phyloP scores from a whole-genome alignment of 805 yeast genomes.

The Jamesozyma hellenica region DNA sequence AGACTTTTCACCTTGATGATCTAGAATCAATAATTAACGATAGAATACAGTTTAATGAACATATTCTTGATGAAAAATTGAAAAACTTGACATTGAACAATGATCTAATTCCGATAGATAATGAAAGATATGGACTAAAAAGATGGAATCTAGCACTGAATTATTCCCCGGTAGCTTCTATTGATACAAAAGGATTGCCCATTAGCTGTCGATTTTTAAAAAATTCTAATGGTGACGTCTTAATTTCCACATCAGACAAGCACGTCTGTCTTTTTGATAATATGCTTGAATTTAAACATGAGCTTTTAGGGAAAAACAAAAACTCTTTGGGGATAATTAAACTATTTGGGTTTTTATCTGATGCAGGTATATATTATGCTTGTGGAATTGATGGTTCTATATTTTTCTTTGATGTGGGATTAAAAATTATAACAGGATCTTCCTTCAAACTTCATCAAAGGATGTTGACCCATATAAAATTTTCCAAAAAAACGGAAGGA shows the following conservation, averaged over 20 bases:
- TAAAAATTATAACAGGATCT: neutral
- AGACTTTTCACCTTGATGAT: constrained; percentile 7
- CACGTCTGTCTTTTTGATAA: constrained; percentile 5
- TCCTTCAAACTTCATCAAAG: constrained; percentile 31
- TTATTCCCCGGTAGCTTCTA: constrained; percentile 1
- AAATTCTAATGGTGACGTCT: constrained; percentile 2
- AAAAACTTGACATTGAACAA: constrained; percentile 8
- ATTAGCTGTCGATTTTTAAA: constrained; percentile 1
- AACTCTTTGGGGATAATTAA: constrained; percentile 12
- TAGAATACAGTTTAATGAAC: constrained; percentile 20
- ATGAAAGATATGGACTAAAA: constrained; percentile 5
- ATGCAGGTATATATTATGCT: constrained; percentile 8
- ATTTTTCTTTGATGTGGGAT: constrained; percentile 6
- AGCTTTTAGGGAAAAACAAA: neutral
- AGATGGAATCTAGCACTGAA: constrained; percentile 16
- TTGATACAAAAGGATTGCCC: neutral
- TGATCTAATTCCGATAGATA: constrained; percentile 6
- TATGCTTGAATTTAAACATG: neutral
- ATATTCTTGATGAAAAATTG: constrained; percentile 8
- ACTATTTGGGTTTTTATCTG: constrained; percentile 14
- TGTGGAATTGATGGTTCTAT: constrained; percentile 22
- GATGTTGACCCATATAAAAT: constrained; percentile 30
- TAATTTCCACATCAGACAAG: constrained; percentile 12
- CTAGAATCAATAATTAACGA: constrained; percentile 20
- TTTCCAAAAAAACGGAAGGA: constrained; percentile 10